Evolutionary conservation across 768 basidiomycete genomes (phyloP).

Genomic region (Suillus hirtellus): DNA sequence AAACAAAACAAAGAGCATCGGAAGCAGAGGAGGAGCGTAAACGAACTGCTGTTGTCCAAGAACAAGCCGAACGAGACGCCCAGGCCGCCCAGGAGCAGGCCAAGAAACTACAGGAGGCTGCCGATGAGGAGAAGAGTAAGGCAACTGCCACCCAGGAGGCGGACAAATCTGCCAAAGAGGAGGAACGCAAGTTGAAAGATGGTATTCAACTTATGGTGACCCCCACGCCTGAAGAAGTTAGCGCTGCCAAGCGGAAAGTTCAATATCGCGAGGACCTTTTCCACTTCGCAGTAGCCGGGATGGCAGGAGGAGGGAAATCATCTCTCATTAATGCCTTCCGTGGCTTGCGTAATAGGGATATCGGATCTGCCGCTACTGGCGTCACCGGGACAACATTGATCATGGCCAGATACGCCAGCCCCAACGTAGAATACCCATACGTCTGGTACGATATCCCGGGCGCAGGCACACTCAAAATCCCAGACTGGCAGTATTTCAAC

Average conservation of each 20-base stretch:
- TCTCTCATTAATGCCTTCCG: constrained; percentile 38
- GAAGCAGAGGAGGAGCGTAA: constrained; percentile 16
- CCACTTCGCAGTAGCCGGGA: constrained; percentile 37
- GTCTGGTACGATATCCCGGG: constrained; percentile 41
- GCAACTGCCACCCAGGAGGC: background rate
- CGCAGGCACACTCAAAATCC: constrained; percentile 33
- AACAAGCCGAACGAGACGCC: constrained; percentile 12
- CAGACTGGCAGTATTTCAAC: constrained; percentile 39
- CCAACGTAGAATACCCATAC: constrained; percentile 20
- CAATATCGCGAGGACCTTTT: constrained; percentile 28
- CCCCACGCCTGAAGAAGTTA: constrained; percentile 24
- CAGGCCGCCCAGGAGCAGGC: too few species aligned
- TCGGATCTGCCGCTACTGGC: constrained; percentile 29
- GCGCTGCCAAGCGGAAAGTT: constrained; percentile 16
- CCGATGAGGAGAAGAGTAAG: too few species aligned
- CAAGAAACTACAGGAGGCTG: too few species aligned
- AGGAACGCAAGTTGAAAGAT: constrained; percentile 23
- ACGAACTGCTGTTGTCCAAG: constrained; percentile 10
- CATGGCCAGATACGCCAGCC: constrained; percentile 28
- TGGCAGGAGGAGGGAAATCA: constrained; percentile 37
- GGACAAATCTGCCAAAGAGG: background rate
- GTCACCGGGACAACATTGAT: constrained; percentile 31
- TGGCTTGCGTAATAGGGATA: constrained; percentile 24
- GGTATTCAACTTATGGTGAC: constrained; percentile 28
- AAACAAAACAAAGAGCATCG: background rate